Percentiles rank a stretch among this genome's conserved stretches.
phyloP scores from a whole-genome alignment of 352 stramenopile genomes.

The Globisporangium polare region DNA sequence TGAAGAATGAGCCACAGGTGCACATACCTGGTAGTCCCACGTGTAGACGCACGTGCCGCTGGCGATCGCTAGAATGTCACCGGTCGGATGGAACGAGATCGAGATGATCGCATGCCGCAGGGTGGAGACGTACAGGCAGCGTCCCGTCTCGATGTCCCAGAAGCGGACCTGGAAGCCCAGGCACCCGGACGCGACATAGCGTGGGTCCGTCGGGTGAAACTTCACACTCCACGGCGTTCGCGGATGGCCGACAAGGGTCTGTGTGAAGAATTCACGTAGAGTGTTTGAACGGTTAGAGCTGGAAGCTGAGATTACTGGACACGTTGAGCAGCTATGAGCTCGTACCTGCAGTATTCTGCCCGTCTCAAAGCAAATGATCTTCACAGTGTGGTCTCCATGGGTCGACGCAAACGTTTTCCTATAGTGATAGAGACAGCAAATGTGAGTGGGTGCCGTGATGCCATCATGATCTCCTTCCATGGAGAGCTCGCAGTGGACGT shows the following conservation, averaged over 20 bases:
- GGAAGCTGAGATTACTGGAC: neutral
- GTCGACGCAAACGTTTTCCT: slow-evolving; percentile 95
- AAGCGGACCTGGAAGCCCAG: slow-evolving; percentile 95
- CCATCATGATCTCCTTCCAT: neutral
- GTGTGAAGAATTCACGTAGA: slow-evolving; percentile 7
- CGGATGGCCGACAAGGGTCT: slow-evolving; percentile 83
- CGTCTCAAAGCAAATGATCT: slow-evolving; percentile 94
- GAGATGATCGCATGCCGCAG: slow-evolving; percentile 95
- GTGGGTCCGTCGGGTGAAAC: slow-evolving; percentile 93
- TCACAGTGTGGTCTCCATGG: slow-evolving; percentile 98
- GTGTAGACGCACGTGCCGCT: slow-evolving; percentile 94
- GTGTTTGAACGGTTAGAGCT: neutral
- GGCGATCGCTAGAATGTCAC: slow-evolving; percentile 93
- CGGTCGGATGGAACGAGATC: slow-evolving; percentile 95
- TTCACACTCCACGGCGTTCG: slow-evolving; percentile 97
- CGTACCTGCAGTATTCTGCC: slow-evolving; percentile 75
- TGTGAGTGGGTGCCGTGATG: neutral
- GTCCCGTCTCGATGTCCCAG: slow-evolving; percentile 85
- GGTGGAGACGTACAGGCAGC: slow-evolving; percentile 93
- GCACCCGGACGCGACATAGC: slow-evolving; percentile 96
- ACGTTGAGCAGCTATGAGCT: neutral
- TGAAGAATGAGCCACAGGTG: slow-evolving; percentile 24
- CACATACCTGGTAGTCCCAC: slow-evolving; percentile 92
- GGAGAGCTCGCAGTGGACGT: neutral
- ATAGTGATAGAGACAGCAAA: slow-evolving; percentile 1